Evolutionary conservation across 2,329 filamentous ascomycete species (phyloP).

Genomic region (Emergomyces africanus): DNA sequence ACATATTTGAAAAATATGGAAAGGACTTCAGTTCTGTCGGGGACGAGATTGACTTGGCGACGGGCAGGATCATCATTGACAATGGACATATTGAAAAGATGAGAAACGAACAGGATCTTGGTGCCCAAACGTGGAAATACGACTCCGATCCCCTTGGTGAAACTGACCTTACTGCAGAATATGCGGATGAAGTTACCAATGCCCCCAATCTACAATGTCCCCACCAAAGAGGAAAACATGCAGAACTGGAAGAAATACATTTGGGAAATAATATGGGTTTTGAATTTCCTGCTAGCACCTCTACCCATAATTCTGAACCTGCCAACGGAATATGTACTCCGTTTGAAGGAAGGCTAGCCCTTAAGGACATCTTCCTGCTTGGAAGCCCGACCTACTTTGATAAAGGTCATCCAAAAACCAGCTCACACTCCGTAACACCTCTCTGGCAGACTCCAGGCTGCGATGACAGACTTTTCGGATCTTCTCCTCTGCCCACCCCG

Average conservation of each 20-base stretch:
- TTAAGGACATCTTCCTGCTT: neutral
- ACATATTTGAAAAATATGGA: slow-evolving; percentile 80
- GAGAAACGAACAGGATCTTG: slow-evolving; percentile 42
- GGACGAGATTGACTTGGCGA: slow-evolving; percentile 78
- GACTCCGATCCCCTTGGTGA: slow-evolving; percentile 14
- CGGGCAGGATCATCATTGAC: slow-evolving; percentile 72
- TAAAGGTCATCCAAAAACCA: slow-evolving; percentile 1
- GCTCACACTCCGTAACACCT: slow-evolving; percentile 9
- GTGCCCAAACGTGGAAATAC: slow-evolving; percentile 16
- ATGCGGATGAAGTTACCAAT: neutral
- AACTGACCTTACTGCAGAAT: neutral
- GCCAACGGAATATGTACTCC: neutral
- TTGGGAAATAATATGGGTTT: neutral
- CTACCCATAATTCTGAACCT: no score
- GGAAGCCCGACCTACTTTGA: slow-evolving; percentile 1
- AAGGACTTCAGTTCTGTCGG: slow-evolving; percentile 70
- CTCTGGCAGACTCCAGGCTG: slow-evolving; percentile 23
- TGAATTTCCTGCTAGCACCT: neutral
- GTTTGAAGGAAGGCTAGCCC: neutral
- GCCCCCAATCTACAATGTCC: neutral
- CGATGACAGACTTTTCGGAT: slow-evolving; percentile 3
- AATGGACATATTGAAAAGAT: slow-evolving; percentile 70
- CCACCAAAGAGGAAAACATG: neutral
- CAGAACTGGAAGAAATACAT: neutral
- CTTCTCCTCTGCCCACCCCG: neutral